phyloP scores from a whole-genome alignment of 2,329 filamentous ascomycete genomes.

The Thermothelomyces thermophilus region DNA sequence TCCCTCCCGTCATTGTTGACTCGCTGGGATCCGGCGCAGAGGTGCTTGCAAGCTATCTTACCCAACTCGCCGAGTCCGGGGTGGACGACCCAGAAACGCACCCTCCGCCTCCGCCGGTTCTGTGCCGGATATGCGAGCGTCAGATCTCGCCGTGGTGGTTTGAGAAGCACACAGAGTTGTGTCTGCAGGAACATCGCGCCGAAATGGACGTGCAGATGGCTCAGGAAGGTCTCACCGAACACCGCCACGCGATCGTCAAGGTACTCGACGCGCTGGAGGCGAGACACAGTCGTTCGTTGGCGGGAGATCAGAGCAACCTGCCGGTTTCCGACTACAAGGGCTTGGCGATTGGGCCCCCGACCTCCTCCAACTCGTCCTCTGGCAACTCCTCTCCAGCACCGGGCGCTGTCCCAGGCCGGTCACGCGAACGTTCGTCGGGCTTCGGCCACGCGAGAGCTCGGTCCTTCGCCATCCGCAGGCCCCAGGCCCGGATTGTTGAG shows the following conservation, averaged over 20 bases:
- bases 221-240: slow-evolving; percentile 85
- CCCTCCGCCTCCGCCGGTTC: slow-evolving; percentile 73
- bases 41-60: slow-evolving; percentile 89
- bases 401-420: slow-evolving; percentile 61
- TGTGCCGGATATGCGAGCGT: slow-evolving; percentile 95
- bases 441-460: slow-evolving; percentile 74
- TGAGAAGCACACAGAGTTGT: slow-evolving; percentile 95
- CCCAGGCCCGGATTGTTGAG: slow-evolving; percentile 89
- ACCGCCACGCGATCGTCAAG: slow-evolving; percentile 89
- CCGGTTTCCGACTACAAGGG: slow-evolving; percentile 80
- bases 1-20: slow-evolving; percentile 83
- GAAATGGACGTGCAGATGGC: slow-evolving; percentile 98
- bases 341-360: slow-evolving; percentile 70
- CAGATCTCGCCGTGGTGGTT: slow-evolving; percentile 99
- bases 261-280: slow-evolving; percentile 89
- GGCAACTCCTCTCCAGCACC: slow-evolving; percentile 41
- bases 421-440: slow-evolving; percentile 62
- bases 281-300: slow-evolving; percentile 58
- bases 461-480: slow-evolving; percentile 86
- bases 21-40: slow-evolving; percentile 91
- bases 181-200: slow-evolving; percentile 88
- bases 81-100: slow-evolving; percentile 68
- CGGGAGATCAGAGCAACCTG: slow-evolving; percentile 45
- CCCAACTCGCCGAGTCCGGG: slow-evolving; percentile 76
- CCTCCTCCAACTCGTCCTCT: slow-evolving; percentile 63